A percentile compares a stretch with the other conserved stretches of the same genome.
phyloP scores from a whole-genome alignment of 495 filamentous ascomycete genomes.

The Lasiosphaeria miniovina region DNA sequence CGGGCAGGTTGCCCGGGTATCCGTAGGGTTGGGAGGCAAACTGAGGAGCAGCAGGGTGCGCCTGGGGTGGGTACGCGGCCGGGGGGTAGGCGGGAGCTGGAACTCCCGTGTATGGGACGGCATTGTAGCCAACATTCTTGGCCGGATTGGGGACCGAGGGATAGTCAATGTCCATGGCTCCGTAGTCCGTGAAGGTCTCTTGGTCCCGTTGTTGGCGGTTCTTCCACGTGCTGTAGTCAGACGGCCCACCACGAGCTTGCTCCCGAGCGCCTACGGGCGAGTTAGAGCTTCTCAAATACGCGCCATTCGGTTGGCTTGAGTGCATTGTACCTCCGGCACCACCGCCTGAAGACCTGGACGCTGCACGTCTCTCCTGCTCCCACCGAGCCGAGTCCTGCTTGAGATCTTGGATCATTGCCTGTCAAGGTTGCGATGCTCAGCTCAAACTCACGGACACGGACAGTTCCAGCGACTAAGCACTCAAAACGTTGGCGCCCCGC shows the following conservation, averaged over 20 bases:
- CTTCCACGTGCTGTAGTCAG: conserved; percentile 34
- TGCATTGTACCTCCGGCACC: conserved; percentile 56
- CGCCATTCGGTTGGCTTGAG: conserved; percentile 50
- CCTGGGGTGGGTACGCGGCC: conserved; percentile 23
- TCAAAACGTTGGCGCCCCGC: background rate
- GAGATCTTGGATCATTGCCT: conserved; percentile 89
- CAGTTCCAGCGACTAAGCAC: background rate
- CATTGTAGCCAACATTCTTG: conserved; percentile 14
- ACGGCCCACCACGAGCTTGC: conserved; percentile 22
- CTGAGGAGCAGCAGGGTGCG: conserved; percentile 15
- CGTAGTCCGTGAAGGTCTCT: conserved; percentile 17
- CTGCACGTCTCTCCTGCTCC: conserved; percentile 65
- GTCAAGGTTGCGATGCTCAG: conserved; percentile 14
- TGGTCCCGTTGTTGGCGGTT: conserved; percentile 24
- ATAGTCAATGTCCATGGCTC: conserved; percentile 33
- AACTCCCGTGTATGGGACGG: conserved; percentile 20
- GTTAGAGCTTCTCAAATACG: conserved; percentile 56
- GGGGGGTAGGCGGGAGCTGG: conserved; percentile 20
- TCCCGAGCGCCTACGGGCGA: conserved; percentile 47
- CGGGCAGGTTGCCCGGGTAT: conserved; percentile 22
- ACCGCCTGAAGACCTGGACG: conserved; percentile 39
- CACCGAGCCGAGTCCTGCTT: conserved; percentile 78
- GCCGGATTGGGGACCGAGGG: conserved; percentile 9
- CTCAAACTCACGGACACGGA: too few species aligned
- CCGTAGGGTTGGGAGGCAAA: conserved; percentile 19